phyloP scores from a whole-genome alignment of 2,329 filamentous ascomycete species.

The Aureobasidium lini region DNA sequence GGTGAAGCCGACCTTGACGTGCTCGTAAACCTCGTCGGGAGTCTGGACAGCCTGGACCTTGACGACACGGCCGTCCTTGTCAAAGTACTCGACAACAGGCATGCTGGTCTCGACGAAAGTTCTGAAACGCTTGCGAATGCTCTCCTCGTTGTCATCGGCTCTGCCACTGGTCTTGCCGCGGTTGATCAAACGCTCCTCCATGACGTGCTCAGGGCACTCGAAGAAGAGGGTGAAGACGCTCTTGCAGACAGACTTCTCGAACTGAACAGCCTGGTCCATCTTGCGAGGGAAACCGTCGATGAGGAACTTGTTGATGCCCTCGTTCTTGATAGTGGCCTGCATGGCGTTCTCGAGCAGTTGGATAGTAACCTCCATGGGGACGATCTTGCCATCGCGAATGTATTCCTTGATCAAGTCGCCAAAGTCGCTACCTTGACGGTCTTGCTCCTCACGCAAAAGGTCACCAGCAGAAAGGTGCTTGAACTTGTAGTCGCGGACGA shows the following conservation, averaged over 20 bases:
- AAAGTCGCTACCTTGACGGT: constrained; percentile 77
- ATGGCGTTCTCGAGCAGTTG: constrained; percentile 92
- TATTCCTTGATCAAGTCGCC: constrained; percentile 87
- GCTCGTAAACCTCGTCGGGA: constrained; percentile 57
- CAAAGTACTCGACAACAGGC: constrained; percentile 87
- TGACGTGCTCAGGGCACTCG: constrained; percentile 82
- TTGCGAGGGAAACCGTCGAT: constrained; percentile 87
- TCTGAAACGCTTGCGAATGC: constrained; percentile 91
- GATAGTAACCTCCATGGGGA: constrained; percentile 98
- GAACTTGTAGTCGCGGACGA: constrained; percentile 85
- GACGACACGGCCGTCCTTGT: constrained; percentile 68
- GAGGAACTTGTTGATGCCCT: constrained; percentile 62
- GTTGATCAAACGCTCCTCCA: constrained; percentile 77
- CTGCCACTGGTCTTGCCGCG: constrained; percentile 88
- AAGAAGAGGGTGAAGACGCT: constrained; percentile 86
- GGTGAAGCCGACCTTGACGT: constrained; percentile 43
- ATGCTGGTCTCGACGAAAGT: constrained; percentile 94
- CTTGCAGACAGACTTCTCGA: constrained; percentile 81
- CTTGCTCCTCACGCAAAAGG: constrained; percentile 85
- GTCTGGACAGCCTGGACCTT: constrained; percentile 64
- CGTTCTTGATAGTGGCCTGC: constrained; percentile 56
- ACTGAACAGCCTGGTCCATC: constrained; percentile 92
- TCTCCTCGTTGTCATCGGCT: constrained; percentile 88
- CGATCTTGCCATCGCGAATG: constrained; percentile 91
- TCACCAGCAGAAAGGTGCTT: constrained; percentile 90